These are phyloP conservation scores for Neopestalotiopsis sp. DNA, from an alignment of 2,329 filamentous ascomycete genomes.

Conservation along the genomic window DNA sequence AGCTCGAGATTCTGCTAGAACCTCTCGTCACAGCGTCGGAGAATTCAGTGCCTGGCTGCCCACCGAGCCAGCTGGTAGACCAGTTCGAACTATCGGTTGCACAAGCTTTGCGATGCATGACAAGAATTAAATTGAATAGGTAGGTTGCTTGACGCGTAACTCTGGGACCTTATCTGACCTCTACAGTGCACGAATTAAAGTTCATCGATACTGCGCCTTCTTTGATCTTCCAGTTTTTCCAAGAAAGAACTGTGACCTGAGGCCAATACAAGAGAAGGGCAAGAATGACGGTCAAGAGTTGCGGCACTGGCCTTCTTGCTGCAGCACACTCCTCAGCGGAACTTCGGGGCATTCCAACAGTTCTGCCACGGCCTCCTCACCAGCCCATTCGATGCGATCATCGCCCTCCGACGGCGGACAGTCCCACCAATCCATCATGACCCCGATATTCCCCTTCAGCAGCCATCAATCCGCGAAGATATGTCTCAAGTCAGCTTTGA, in stretches of 20 bases:
- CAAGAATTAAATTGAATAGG: conserved; percentile 57
- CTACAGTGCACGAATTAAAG: conserved; percentile 53
- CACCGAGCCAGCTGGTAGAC: conserved; percentile 42
- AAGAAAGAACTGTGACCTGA: conserved; percentile 55
- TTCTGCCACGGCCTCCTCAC: conserved; percentile 34
- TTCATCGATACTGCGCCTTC: conserved; percentile 58
- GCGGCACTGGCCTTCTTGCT: conserved; percentile 42
- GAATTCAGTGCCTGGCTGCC: conserved; percentile 39
- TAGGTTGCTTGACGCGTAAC: conserved; percentile 25
- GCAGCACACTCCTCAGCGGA: conserved; percentile 35
- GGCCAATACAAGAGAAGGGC: conserved; percentile 33
- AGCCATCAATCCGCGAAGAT: conserved; percentile 54
- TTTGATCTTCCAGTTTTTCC: conserved; percentile 55
- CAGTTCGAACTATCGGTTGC: conserved; percentile 46
- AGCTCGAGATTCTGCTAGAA: conserved; percentile 45
- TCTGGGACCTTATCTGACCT: background rate
- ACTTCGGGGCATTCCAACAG: conserved; percentile 28
- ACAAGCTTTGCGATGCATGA: conserved; percentile 51
- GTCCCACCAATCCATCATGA: conserved; percentile 21
- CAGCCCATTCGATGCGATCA: conserved; percentile 35
- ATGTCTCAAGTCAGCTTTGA: conserved; percentile 54
- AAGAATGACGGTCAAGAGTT: conserved; percentile 34
- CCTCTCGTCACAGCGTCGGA: conserved; percentile 44
- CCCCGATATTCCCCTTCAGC: conserved; percentile 46
- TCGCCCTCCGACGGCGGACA: conserved; percentile 27